Percentiles rank a stretch among this genome's conserved stretches.
Evolutionary conservation across 83 land plant genomes (phyloP).

Genomic region (Thuja plicata): DNA sequence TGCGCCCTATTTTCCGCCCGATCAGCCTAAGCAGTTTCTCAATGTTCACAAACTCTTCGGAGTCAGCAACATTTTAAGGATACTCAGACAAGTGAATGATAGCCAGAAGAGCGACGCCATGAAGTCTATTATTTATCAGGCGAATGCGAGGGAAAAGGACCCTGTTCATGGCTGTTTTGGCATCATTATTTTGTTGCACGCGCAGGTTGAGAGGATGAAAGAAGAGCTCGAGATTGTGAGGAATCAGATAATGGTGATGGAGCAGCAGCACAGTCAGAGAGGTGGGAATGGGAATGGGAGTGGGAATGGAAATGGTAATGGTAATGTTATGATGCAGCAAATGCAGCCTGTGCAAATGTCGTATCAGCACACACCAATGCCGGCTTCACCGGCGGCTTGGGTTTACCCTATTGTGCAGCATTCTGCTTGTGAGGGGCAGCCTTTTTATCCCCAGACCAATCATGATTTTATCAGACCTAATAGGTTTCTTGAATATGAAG

Average conservation of each 20-base stretch:
- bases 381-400: background rate
- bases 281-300: background rate
- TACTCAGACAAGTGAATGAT: constrained; percentile 46
- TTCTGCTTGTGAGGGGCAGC: background rate
- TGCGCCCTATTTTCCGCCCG: constrained; percentile 61
- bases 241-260: constrained; percentile 21
- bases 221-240: constrained; percentile 56
- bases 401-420: background rate
- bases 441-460: background rate
- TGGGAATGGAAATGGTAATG: no score
- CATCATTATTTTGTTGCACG: constrained; percentile 41
- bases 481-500: constrained; percentile 10
- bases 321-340: background rate
- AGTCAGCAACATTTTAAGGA: constrained; percentile 52
- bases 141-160: constrained; percentile 64
- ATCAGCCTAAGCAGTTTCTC: constrained; percentile 28
- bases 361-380: background rate
- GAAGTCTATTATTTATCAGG: constrained; percentile 59
- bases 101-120: constrained; percentile 46
- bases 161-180: constrained; percentile 74
- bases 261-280: background rate
- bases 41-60: constrained; percentile 65
- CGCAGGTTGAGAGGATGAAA: constrained; percentile 27
- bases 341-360: background rate
- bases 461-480: background rate